Percentiles rank a stretch among this genome's conserved stretches.
These are phyloP conservation scores for Ascosphaera apis DNA, from an alignment of 2,329 filamentous ascomycete genomes.

Conservation along the genomic window DNA sequence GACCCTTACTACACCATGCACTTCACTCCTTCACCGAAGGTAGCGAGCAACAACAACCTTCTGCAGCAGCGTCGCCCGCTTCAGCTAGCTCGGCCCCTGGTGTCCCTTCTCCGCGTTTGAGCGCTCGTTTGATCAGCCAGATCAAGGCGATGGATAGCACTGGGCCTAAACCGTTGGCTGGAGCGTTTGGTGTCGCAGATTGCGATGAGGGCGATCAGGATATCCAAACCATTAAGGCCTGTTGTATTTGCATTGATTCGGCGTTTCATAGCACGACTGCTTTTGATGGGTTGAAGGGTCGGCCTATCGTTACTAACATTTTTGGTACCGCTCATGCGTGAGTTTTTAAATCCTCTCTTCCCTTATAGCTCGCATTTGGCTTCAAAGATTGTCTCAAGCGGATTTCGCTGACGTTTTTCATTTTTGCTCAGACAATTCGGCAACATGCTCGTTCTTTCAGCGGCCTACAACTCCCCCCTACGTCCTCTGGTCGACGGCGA, in stretches of 20 bases:
- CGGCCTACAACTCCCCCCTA: slow-evolving; percentile 50
- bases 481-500: slow-evolving; percentile 31
- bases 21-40: slow-evolving; percentile 24
- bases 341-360: slow-evolving; percentile 21
- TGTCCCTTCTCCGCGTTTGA: too few relatives aligned
- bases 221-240: slow-evolving; percentile 29
- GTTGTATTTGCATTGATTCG: slow-evolving; percentile 41
- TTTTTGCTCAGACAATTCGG: slow-evolving; percentile 87
- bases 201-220: too few relatives aligned
- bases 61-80: slow-evolving; percentile 13
- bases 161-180: too few relatives aligned
- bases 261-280: slow-evolving; percentile 68
- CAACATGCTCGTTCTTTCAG: slow-evolving; percentile 75
- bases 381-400: too few relatives aligned
- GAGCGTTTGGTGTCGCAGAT: too few relatives aligned
- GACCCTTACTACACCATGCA: slow-evolving; percentile 46
- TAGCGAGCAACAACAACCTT: slow-evolving; percentile 5
- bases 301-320: slow-evolving; percentile 79
- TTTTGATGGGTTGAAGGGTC: slow-evolving; percentile 40
- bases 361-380: not conserved
- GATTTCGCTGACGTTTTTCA: too few relatives aligned
- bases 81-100: slow-evolving; percentile 10
- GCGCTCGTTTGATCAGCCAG: too few relatives aligned
- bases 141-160: too few relatives aligned
- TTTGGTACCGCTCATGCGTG: slow-evolving; percentile 93